phyloP scores from a whole-genome alignment of 805 yeast genomes.

The Starmerella apicola region DNA sequence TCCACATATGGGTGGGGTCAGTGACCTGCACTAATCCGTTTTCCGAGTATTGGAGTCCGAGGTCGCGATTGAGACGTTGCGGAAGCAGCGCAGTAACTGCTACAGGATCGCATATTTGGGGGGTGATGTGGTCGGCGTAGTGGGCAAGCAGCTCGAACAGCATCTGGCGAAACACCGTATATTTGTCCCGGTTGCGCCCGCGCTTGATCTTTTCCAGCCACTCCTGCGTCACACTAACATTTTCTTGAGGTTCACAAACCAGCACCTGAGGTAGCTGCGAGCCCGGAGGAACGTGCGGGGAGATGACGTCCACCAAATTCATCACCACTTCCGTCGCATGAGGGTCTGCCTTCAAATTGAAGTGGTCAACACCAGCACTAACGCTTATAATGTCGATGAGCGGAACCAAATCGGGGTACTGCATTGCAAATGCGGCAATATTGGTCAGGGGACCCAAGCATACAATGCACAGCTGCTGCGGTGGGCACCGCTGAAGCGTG shows the following conservation, averaged over 20 bases:
- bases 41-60: slow-evolving; percentile 25
- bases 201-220: slow-evolving; percentile 33
- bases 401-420: slow-evolving; percentile 41
- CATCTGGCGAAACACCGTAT: slow-evolving; percentile 39
- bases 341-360: slow-evolving; percentile 66
- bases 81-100: slow-evolving; percentile 51
- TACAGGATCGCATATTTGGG: slow-evolving; percentile 73
- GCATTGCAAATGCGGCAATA: slow-evolving; percentile 41
- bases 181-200: slow-evolving; percentile 25
- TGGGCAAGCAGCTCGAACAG: slow-evolving; percentile 42
- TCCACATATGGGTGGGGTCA: slow-evolving; percentile 19
- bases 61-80: slow-evolving; percentile 14
- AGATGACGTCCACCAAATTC: slow-evolving; percentile 34
- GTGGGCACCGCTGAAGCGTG: slow-evolving; percentile 32
- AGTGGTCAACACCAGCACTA: slow-evolving; percentile 67
- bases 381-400: slow-evolving; percentile 48
- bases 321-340: slow-evolving; percentile 54
- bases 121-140: slow-evolving; percentile 40
- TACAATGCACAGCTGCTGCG: slow-evolving; percentile 44
- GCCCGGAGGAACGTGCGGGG: slow-evolving; percentile 21
- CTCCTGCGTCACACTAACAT: slow-evolving; percentile 39
- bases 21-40: slow-evolving; percentile 18
- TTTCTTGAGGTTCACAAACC: slow-evolving; percentile 24
- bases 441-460: slow-evolving; percentile 76
- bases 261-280: slow-evolving; percentile 16